A percentile compares a stretch with the other conserved stretches of the same genome.
These are phyloP conservation scores for Microdochium trichocladiopsis DNA, from an alignment of 2,329 filamentous ascomycete species.

Conservation along the genomic window DNA sequence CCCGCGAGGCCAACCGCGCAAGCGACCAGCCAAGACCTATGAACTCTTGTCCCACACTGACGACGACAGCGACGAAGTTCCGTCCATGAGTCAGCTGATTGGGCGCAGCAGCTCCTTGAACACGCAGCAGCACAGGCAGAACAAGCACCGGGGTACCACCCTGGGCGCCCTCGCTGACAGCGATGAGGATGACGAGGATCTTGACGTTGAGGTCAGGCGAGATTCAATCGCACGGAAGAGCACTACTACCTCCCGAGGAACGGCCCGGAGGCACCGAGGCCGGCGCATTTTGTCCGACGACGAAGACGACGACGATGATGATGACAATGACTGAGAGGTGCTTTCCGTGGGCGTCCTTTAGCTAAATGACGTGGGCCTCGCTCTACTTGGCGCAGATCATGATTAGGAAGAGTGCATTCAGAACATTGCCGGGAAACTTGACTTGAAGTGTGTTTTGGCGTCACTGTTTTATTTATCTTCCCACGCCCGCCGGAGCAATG, in stretches of 20 bases:
- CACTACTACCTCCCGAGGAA: slow-evolving; percentile 1
- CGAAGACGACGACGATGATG: slow-evolving; percentile 8
- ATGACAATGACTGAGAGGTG: too few species aligned
- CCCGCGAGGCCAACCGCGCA: background rate
- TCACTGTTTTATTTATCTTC: too few species aligned
- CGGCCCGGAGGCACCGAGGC: slow-evolving; percentile 1
- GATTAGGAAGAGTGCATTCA: too few species aligned
- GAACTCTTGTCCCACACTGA: slow-evolving; percentile 7
- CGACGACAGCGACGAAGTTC: slow-evolving; percentile 15
- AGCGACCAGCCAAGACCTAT: slow-evolving; percentile 5
- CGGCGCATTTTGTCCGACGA: slow-evolving; percentile 9
- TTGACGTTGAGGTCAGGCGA: slow-evolving; percentile 4
- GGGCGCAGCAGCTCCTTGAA: background rate
- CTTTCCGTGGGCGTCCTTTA: too few species aligned
- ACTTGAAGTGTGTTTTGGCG: too few species aligned
- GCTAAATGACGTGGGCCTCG: too few species aligned
- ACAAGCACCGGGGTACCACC: slow-evolving; percentile 2
- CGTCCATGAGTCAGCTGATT: slow-evolving; percentile 20
- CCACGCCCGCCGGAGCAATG: too few species aligned
- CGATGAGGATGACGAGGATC: slow-evolving; percentile 6
- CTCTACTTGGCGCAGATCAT: too few species aligned
- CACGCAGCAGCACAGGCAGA: background rate
- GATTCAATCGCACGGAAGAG: background rate
- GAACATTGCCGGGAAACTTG: too few species aligned
- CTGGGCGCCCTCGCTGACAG: background rate